A percentile compares a stretch with the other conserved stretches of the same genome.
These are phyloP conservation scores for Fagopyrum esculentum DNA, from an alignment of 148 eudicot species.

Conservation along the genomic window DNA sequence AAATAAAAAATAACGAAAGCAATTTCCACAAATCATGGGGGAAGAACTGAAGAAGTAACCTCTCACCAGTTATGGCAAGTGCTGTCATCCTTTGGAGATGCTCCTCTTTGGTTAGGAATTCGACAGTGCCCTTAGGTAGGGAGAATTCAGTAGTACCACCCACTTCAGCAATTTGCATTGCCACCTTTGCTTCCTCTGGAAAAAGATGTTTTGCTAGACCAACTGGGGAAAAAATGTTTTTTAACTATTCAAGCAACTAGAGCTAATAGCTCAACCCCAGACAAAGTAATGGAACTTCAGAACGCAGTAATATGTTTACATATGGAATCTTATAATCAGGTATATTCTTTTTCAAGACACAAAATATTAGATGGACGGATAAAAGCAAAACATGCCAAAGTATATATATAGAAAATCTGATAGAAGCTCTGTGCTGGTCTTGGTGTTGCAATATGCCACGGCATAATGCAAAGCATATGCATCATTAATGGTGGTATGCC, in stretches of 20 bases:
- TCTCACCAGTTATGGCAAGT: constrained; percentile 67
- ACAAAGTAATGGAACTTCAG: neutral
- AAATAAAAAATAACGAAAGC: neutral
- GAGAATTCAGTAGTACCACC: constrained; percentile 73
- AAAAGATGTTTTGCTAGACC: constrained; percentile 74
- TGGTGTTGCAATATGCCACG: constrained; percentile 75
- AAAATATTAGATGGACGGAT: no score
- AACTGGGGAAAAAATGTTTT: constrained; percentile 37
- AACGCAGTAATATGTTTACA: no score
- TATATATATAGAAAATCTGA: no score
- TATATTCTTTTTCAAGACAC: no score
- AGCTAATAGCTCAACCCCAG: neutral
- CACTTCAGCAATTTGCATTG: constrained; percentile 94
- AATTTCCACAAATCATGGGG: neutral
- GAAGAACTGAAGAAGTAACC: neutral
- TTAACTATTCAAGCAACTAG: constrained; percentile 5
- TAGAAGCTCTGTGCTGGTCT: constrained; percentile 57
- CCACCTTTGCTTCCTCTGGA: constrained; percentile 89
- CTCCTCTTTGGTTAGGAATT: constrained; percentile 70
- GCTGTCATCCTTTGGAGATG: constrained; percentile 71
- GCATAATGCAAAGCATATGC: constrained; percentile 90
- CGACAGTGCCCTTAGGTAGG: constrained; percentile 45
- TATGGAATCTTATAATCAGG: no score
- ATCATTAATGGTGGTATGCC: constrained; percentile 62
- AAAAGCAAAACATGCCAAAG: no score